Base-by-base conservation (phyloP, 208 protist genomes). In the Phytomonas francai region DNA sequence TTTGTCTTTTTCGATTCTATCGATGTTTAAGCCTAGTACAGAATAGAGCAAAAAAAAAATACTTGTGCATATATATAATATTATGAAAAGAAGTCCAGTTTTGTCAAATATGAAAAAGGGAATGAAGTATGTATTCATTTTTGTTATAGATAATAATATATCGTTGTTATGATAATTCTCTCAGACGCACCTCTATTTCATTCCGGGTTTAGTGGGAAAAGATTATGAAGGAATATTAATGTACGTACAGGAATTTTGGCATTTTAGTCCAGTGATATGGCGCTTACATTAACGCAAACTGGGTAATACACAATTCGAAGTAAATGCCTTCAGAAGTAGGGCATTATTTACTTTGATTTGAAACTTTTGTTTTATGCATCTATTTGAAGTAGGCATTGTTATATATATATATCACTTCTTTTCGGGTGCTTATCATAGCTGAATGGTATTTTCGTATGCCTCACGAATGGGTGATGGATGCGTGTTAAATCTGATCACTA, bases 361-460 rank as follows among this genome's bases (percentile, higher is more conserved):
- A 62, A 25, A 58, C 63, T 3, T 57, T 57, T 63, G 25, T 32
- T 54, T 51, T 63, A 70, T 29, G 31, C 2, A 28, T 70, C 14
- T 54, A 64, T 62, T 27, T 62, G 33, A 22, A 34, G 32, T 57
- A 49, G 6, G 33, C 33, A 28, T 34, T 42, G 0, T 49, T 42
- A 27, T 39, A 45, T 42, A 27, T 39, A 45, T 68, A 56, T 27
- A 42, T 56, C 25, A 51, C 63, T 56, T 70, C 34, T 64, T 61
- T 74, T 42, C 58, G 25, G 22, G 6, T 51, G 27, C 60, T n/a
- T 67, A 1, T 65, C 42, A 22, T 65, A 30, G 28, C 39, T 22
- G 36, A 61, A 54, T 34, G 34, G 39, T 49, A 63, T 62, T 28
- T 61, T 60, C 51, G 57, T 69, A 68, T 63, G 59, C 65, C 42